Evolutionary conservation across 805 yeast genomes (phyloP).

Genomic region (Starmera amethionina): DNA sequence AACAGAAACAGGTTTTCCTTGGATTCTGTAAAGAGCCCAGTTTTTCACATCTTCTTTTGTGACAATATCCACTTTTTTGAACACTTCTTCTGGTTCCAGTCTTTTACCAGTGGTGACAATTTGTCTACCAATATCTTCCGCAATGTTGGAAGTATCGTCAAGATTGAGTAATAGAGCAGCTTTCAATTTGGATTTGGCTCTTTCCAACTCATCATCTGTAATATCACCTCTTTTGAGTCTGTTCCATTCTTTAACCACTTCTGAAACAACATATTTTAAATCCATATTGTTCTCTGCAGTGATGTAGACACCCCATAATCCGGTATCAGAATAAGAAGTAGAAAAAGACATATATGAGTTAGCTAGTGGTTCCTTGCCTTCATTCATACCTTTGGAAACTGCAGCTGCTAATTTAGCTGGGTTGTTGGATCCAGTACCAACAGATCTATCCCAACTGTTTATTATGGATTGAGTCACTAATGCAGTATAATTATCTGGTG

Average conservation of each 20-base stretch:
- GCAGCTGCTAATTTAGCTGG: slow-evolving; percentile 75
- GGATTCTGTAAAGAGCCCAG: slow-evolving; percentile 81
- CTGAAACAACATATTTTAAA: slow-evolving; percentile 59
- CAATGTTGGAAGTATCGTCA: slow-evolving; percentile 92
- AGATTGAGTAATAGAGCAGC: slow-evolving; percentile 83
- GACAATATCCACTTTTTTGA: slow-evolving; percentile 62
- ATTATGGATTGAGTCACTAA: slow-evolving; percentile 93
- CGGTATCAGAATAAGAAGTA: slow-evolving; percentile 95
- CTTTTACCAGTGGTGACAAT: slow-evolving; percentile 82
- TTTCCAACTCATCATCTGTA: slow-evolving; percentile 76
- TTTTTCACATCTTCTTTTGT: slow-evolving; percentile 68
- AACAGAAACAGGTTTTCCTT: slow-evolving; percentile 73
- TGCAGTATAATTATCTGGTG: slow-evolving; percentile 91
- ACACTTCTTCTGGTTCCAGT: slow-evolving; percentile 36
- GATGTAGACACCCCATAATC: slow-evolving; percentile 93
- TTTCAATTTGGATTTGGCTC: slow-evolving; percentile 90
- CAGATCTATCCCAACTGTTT: slow-evolving; percentile 95
- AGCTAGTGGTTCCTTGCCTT: slow-evolving; percentile 61
- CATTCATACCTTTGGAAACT: slow-evolving; percentile 46
- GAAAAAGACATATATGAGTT: slow-evolving; percentile 95
- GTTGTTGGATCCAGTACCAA: slow-evolving; percentile 73
- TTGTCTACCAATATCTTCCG: slow-evolving; percentile 97
- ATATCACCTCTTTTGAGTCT: slow-evolving; percentile 73
- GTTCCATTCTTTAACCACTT: slow-evolving; percentile 80
- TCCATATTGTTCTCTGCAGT: slow-evolving; percentile 63